phyloP scores from a whole-genome alignment of 805 yeast species.

The Maudiozyma bulderi region DNA sequence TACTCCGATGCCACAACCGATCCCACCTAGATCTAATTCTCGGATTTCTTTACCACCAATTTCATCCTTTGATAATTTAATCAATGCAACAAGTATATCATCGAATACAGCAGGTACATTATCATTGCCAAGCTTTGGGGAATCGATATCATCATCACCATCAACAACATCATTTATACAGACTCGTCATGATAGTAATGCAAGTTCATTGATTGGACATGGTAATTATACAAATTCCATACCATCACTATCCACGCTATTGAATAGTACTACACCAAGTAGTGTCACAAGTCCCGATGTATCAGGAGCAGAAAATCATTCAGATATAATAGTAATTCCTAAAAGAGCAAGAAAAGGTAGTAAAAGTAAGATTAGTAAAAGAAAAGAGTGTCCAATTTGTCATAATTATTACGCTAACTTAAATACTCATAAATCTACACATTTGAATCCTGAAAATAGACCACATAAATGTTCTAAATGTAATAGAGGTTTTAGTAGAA shows the following conservation, averaged over 20 bases:
- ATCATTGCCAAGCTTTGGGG: not conserved
- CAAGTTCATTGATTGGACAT: not conserved
- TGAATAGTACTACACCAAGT: not conserved
- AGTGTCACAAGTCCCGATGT: not conserved
- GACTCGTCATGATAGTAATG: not conserved
- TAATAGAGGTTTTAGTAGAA: conserved; percentile 76
- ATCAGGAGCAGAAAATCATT: not conserved
- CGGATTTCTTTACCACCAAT: conserved; percentile 16
- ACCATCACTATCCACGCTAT: not conserved
- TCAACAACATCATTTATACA: not conserved
- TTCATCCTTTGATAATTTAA: conserved; percentile 19
- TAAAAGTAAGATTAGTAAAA: conserved; percentile 31
- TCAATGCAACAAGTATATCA: conserved; percentile 3
- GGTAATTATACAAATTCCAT: not conserved
- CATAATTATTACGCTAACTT: conserved; percentile 60
- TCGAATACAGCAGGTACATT: not conserved
- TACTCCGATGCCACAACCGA: not conserved
- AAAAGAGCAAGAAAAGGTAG: not conserved
- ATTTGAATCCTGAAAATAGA: conserved; percentile 55
- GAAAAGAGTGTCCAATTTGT: conserved; percentile 66
- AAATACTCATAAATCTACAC: conserved; percentile 79
- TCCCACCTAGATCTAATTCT: not conserved
- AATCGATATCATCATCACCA: not conserved
- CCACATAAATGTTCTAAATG: conserved; percentile 76
- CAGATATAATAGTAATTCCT: not conserved